Base-by-base conservation (phyloP, 352 stramenopile genomes). In the Phytophthora pisi region DNA sequence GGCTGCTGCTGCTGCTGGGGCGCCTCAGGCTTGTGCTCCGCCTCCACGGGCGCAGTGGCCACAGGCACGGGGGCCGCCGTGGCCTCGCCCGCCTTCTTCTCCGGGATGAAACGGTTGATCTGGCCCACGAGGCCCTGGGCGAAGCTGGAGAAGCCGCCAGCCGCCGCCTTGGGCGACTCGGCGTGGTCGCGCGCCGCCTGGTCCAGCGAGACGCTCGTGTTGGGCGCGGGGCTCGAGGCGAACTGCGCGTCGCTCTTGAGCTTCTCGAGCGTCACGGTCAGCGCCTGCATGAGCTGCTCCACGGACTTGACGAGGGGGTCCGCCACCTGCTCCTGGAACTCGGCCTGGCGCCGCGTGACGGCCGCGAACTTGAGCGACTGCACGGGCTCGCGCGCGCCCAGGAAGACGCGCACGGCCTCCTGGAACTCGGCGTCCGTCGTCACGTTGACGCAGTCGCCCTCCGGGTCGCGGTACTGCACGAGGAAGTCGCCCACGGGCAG, bases 311-410 rank as follows among this genome's bases (percentile, higher is more conserved):
- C 70, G 45, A 93, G 75, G 23, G 78, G 82, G 23, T 89, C 80
- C 5, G 80, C 66, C 24, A 90, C 77, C 38, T 82, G 69, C 10
- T 86, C 77, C 36, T 84, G 68, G 50, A 88, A 79, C 31, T 76
- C 74, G 0, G 64, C 64, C 51, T 90, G 72, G 4, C 66, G 66
- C 18, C 61, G 72, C 23, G 71, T 61, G 28, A 86, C 70, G n/a
- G 81, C 84, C 31, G 76, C 78, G 61, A 93, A 93, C 62, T 87
- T 89, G 72, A 93, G 77, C 60, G 73, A 81, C 77, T 86, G 87
- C 31, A 82, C 61, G 10, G 78, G 34, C 49, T 75, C 70, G 13
- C 61, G 38, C 15, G 64, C 66, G 24, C 52, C 74, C 36, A 84
- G 68, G 57, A 89, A 87, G 15, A 90, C 77, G 51, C 73, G 74